phyloP scores from a whole-genome alignment of 192 early-diverging fungal species.

The Diversispora epigaea region DNA sequence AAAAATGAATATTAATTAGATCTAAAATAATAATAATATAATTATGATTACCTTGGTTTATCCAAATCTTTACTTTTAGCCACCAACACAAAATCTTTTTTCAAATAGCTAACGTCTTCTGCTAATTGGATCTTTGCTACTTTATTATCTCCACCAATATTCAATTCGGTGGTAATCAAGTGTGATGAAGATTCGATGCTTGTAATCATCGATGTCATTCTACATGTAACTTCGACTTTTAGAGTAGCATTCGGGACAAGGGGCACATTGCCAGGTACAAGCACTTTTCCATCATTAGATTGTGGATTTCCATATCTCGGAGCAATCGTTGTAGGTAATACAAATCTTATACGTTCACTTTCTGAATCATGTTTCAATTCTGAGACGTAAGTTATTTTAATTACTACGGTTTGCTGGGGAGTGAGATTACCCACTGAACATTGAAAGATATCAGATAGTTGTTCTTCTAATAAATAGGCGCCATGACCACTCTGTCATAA shows the following conservation, averaged over 20 bases:
- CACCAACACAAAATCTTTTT: slow-evolving; percentile 46
- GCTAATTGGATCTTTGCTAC: slow-evolving; percentile 22
- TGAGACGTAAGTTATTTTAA: slow-evolving; percentile 50
- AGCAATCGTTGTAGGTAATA: slow-evolving; percentile 43
- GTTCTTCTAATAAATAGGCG: slow-evolving; percentile 18
- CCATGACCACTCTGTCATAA: neutral
- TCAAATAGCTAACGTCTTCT: slow-evolving; percentile 30
- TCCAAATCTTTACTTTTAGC: slow-evolving; percentile 41
- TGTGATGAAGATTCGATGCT: slow-evolving; percentile 51
- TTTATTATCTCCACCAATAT: slow-evolving; percentile 29
- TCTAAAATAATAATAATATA: neutral
- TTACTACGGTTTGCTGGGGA: slow-evolving; percentile 34
- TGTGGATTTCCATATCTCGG: slow-evolving; percentile 36
- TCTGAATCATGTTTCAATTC: slow-evolving; percentile 52
- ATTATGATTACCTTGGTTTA: slow-evolving; percentile 26
- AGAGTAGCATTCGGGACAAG: neutral
- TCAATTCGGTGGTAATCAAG: slow-evolving; percentile 35
- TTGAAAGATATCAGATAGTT: slow-evolving; percentile 45
- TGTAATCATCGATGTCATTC: slow-evolving; percentile 37
- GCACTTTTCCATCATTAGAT: slow-evolving; percentile 11
- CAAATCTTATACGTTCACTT: slow-evolving; percentile 46
- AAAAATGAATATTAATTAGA: neutral
- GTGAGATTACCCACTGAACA: slow-evolving; percentile 51
- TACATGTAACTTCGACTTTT: slow-evolving; percentile 33
- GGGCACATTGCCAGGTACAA: neutral